Conservation (phyloP, 371 early-diverging fungal genomes). For the Choanephora cucurbitarum region DNA sequence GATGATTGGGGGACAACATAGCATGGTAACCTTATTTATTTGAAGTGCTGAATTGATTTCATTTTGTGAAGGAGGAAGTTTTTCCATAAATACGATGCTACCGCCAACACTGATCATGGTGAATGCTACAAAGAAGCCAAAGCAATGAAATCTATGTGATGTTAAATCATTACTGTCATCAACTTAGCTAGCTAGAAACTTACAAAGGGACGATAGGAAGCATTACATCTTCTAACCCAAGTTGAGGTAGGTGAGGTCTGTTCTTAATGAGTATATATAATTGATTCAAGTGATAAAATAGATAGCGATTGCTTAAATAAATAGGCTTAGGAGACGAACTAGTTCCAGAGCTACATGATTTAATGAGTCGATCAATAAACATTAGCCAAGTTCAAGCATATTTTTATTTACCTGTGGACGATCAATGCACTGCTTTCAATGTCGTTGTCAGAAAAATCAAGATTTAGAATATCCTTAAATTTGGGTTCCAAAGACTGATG, state of each 20-base stretch:
- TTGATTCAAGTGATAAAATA: slow-evolving; percentile 1
- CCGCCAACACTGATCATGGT: slow-evolving; percentile 10
- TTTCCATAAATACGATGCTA: slow-evolving; percentile 16
- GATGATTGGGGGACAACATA: slow-evolving; percentile 13
- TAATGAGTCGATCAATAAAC: too few relatives aligned
- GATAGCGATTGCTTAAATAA: slow-evolving; percentile 20
- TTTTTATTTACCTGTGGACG: slow-evolving; percentile 14
- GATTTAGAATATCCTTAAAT: slow-evolving; percentile 1
- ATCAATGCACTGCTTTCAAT: slow-evolving; percentile 17
- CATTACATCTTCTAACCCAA: background rate
- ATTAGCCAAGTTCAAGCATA: too few relatives aligned
- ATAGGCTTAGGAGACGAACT: slow-evolving; percentile 28
- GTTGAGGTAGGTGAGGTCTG: too few relatives aligned
- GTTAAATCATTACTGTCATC: too few relatives aligned
- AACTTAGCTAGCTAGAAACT: slow-evolving; percentile 11
- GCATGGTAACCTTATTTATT: slow-evolving; percentile 7
- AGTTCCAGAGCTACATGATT: slow-evolving; percentile 21
- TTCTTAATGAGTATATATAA: too few relatives aligned
- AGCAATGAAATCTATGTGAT: slow-evolving; percentile 20
- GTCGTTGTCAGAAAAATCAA: slow-evolving; percentile 11
- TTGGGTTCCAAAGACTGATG: slow-evolving; percentile 16
- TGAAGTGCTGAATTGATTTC: slow-evolving; percentile 12
- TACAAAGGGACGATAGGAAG: slow-evolving; percentile 19
- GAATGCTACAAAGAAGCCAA: slow-evolving; percentile 12
- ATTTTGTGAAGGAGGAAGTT: slow-evolving; percentile 10